These are phyloP conservation scores for Cajanus cajan DNA, from an alignment of 306 rosid genomes.

Conservation along the genomic window DNA sequence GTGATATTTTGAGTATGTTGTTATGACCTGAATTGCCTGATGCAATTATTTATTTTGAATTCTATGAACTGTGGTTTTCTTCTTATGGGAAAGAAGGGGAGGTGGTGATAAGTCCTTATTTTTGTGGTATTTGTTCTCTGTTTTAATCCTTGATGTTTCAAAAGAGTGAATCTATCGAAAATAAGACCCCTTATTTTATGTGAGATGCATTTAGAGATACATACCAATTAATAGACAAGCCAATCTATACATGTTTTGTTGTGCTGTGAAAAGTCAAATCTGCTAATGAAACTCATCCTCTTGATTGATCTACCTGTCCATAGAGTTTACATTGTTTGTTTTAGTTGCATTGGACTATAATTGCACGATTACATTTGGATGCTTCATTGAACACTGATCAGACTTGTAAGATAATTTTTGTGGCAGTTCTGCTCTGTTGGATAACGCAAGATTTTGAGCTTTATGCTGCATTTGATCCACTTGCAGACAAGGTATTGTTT, in stretches of 20 bases:
- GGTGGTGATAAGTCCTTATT: neutral
- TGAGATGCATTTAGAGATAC: slow-evolving; percentile 16
- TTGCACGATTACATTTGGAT: slow-evolving; percentile 7
- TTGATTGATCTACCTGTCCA: slow-evolving; percentile 1
- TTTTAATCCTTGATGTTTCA: neutral
- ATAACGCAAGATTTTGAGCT: slow-evolving; percentile 90
- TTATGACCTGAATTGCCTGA: neutral
- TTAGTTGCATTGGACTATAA: neutral
- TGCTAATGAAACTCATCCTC: slow-evolving; percentile 3
- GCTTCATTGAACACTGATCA: slow-evolving; percentile 21
- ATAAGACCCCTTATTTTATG: neutral
- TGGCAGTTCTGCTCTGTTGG: slow-evolving; percentile 93
- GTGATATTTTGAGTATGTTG: neutral
- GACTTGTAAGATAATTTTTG: slow-evolving; percentile 29
- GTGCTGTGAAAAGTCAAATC: neutral
- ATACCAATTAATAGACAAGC: neutral
- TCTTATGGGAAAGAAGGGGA: neutral
- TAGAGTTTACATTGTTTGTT: neutral
- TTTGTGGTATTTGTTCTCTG: neutral
- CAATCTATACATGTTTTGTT: neutral
- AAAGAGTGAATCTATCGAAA: neutral
- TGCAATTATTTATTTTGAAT: slow-evolving; percentile 18
- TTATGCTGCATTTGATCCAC: slow-evolving; percentile 97
- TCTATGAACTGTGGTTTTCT: slow-evolving; percentile 5
- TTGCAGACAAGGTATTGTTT: slow-evolving; percentile 80